A percentile compares a stretch with the other conserved stretches of the same genome.
These are phyloP conservation scores for Torulaspora delbrueckii DNA, from an alignment of 805 yeast genomes.

Conservation along the genomic window DNA sequence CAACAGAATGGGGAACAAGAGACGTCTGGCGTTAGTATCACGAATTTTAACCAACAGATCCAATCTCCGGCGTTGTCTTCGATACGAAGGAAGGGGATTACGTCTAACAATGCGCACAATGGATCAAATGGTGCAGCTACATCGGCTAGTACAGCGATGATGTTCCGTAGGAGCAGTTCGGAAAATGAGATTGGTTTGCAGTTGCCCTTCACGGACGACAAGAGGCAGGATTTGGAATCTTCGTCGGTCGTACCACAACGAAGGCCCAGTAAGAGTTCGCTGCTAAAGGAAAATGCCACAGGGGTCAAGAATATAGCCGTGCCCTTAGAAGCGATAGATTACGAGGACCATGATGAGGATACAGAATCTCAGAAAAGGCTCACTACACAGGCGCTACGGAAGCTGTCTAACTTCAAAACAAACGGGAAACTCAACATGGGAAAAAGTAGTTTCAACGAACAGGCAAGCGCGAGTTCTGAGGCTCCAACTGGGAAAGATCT, in stretches of 20 bases:
- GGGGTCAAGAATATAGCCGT: not conserved
- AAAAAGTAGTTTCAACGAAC: not conserved
- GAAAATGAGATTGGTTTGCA: conserved; percentile 26
- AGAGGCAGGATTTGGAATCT: conserved; percentile 15
- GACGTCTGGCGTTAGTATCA: conserved; percentile 13
- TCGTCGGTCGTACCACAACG: not conserved
- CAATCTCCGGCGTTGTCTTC: conserved; percentile 41
- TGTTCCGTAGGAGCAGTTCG: conserved; percentile 22
- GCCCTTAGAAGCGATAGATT: not conserved
- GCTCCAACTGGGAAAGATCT: not conserved
- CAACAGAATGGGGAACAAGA: conserved; percentile 8
- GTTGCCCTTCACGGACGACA: conserved; percentile 37
- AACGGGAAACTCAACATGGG: conserved; percentile 1
- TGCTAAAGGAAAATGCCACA: not conserved
- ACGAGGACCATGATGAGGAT: conserved; percentile 20
- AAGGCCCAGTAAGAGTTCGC: not conserved
- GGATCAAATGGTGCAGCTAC: conserved; percentile 5
- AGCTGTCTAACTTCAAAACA: conserved; percentile 31
- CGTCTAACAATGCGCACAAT: conserved; percentile 15
- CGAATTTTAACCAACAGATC: conserved; percentile 36
- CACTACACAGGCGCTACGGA: conserved; percentile 39
- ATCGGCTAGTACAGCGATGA: conserved; percentile 13
- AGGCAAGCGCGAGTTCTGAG: not conserved
- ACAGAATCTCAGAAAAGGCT: conserved; percentile 33
- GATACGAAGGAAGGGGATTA: conserved; percentile 32